Base-by-base conservation (phyloP, 2,329 filamentous ascomycete genomes). In the Diplodia intermedia region DNA sequence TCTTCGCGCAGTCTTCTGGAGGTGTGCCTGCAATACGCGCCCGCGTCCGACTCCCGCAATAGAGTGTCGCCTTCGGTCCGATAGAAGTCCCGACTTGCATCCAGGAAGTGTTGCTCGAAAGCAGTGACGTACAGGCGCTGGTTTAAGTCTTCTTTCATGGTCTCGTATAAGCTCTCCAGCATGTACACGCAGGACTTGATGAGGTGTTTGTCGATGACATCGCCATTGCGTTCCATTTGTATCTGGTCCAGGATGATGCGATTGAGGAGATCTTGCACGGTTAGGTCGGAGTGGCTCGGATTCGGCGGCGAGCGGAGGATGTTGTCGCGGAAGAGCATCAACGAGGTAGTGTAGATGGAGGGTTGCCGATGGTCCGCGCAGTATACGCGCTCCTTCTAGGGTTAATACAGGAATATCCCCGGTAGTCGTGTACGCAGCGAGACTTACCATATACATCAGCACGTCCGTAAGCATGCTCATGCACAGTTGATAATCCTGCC, bases 391-490 rank as follows among this genome's bases (percentile, higher is more conserved):
- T 99, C 94, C 88, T 89, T 15, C 40, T 29, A 2, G 11, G 40
- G 33, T 40, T 20, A 50, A 50, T 38, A 11, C 7, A 18, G 8
- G 15, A 14, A 50, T 29, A 1, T 40, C 11, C 18, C 18, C 9
- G 3, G 52, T 9, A 6, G 20, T 33, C 12, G 29, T 23, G 7
- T 4, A n/a, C 8, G 5, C 9, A 11, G 29, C 9, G 31, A 18
- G 3, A 75, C 83, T 75, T 76, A 88, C 86, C 84, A 99, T 92
- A 76, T 97, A 97, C 93, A 98, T 97, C 63, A 98, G 85, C 38
- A 98, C 93, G 78, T 98, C 95, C 4, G 94, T 93, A 62, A 93
- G 90, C 94, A 98, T 98, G 76, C 93, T 93, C 92, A 97, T 97
- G 54, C 91, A 94, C 68, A 91, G 87, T 76, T 94, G 92, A 76